Evolutionary conservation across 2,329 filamentous ascomycete species (phyloP).

Genomic region (Penicillium sp.): DNA sequence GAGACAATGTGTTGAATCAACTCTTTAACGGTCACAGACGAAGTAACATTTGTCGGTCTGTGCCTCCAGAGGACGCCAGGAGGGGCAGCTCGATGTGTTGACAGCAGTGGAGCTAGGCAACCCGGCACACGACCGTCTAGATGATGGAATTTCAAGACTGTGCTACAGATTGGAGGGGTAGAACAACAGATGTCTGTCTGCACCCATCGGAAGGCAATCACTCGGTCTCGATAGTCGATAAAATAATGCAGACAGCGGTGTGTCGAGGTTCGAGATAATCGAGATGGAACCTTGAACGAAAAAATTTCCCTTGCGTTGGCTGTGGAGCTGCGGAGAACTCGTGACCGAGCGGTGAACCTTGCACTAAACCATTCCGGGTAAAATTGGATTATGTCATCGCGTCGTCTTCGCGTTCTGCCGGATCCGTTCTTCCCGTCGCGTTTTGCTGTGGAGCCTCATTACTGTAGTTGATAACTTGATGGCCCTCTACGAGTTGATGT

Average conservation of each 20-base stretch:
- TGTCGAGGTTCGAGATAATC: slow-evolving; percentile 10
- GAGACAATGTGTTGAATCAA: neutral
- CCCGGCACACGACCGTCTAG: slow-evolving; percentile 26
- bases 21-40: slow-evolving; percentile 10
- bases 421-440: neutral
- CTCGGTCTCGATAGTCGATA: slow-evolving; percentile 9
- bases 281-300: slow-evolving; percentile 13
- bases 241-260: slow-evolving; percentile 19
- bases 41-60: slow-evolving; percentile 26
- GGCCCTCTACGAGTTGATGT: neutral
- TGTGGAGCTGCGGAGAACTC: slow-evolving; percentile 30
- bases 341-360: slow-evolving; percentile 23
- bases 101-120: slow-evolving; percentile 16
- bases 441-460: slow-evolving; percentile 1
- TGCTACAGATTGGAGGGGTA: slow-evolving; percentile 13
- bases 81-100: slow-evolving; percentile 11
- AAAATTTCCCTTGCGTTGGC: slow-evolving; percentile 22
- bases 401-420: slow-evolving; percentile 1
- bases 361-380: slow-evolving; percentile 14
- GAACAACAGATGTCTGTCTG: slow-evolving; percentile 20
- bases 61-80: slow-evolving; percentile 7
- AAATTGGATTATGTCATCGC: slow-evolving; percentile 20
- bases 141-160: slow-evolving; percentile 7
- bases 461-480: no score
- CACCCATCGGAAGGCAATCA: slow-evolving; percentile 18